Conservation (phyloP, 768 basidiomycete species). For the Leccinum pellstonianum region DNA sequence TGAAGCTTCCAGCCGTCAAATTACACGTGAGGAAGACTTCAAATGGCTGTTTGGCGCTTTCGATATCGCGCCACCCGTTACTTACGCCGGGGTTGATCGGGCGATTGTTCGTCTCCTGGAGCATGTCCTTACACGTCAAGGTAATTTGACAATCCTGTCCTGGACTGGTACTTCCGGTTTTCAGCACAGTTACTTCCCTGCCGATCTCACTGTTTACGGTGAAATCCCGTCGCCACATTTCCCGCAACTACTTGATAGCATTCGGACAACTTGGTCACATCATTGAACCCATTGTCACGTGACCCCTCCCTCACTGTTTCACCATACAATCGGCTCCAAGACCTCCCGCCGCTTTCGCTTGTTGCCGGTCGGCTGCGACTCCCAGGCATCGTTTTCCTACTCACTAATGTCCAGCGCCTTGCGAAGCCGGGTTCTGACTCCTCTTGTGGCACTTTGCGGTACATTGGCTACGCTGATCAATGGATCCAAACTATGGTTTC, state of each 20-base stretch:
- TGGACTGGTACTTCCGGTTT: background rate
- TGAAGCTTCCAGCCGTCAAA: background rate
- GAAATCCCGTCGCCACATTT: background rate
- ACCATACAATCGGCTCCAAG: background rate
- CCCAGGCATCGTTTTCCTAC: too few relatives aligned
- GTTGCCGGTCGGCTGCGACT: background rate
- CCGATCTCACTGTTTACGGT: background rate
- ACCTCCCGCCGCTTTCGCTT: background rate
- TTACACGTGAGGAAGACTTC: background rate
- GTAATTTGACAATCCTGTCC: background rate
- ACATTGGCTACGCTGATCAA: too few relatives aligned
- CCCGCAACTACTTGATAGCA: background rate
- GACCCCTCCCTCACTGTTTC: background rate
- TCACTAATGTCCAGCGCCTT: too few relatives aligned
- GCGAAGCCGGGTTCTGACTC: too few relatives aligned
- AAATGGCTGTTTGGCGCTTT: background rate
- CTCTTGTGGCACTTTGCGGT: too few relatives aligned
- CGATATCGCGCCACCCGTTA: background rate
- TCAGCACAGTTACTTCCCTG: background rate
- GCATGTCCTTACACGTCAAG: background rate
- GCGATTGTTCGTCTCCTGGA: background rate
- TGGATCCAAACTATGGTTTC: too few relatives aligned
- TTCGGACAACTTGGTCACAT: background rate
- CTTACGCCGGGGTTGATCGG: background rate
- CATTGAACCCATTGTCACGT: background rate